These are phyloP conservation scores for Haplosporangium gracile DNA, from an alignment of 192 early-diverging fungal species.

Conservation along the genomic window DNA sequence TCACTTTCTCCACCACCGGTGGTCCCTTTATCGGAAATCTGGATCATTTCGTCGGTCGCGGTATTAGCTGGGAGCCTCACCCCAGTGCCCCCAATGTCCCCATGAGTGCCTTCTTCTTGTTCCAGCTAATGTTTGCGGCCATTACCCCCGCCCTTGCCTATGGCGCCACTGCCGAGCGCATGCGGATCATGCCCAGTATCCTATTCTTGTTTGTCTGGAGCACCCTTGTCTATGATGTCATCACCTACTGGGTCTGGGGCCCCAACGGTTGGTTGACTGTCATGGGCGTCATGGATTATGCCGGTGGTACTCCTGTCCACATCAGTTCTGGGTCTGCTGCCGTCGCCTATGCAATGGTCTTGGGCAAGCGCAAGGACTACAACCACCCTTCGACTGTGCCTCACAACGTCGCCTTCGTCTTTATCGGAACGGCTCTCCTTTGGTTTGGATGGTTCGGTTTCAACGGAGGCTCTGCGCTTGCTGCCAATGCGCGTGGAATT, in stretches of 20 bases:
- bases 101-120: constrained; percentile 72
- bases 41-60: constrained; percentile 70
- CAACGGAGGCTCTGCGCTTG: constrained; percentile 86
- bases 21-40: constrained; percentile 81
- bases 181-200: constrained; percentile 74
- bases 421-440: constrained; percentile 83
- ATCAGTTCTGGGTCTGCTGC: constrained; percentile 84
- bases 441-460: constrained; percentile 97
- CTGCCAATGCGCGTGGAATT: constrained; percentile 77
- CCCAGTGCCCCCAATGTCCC: constrained; percentile 74
- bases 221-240: constrained; percentile 78
- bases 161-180: constrained; percentile 81
- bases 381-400: constrained; percentile 79
- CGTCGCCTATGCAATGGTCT: constrained; percentile 85
- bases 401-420: constrained; percentile 87
- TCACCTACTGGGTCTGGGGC: constrained; percentile 89
- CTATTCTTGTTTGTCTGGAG: constrained; percentile 78
- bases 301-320: constrained; percentile 91
- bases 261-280: constrained; percentile 82
- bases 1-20: constrained; percentile 76
- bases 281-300: constrained; percentile 87
- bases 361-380: constrained; percentile 84
- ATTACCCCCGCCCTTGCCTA: constrained; percentile 80
- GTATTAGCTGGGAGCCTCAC: constrained; percentile 67
- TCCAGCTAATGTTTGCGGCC: constrained; percentile 87